These are phyloP conservation scores for Teunomyces barrocoloradensis DNA, from an alignment of 805 yeast genomes.

Conservation along the genomic window DNA sequence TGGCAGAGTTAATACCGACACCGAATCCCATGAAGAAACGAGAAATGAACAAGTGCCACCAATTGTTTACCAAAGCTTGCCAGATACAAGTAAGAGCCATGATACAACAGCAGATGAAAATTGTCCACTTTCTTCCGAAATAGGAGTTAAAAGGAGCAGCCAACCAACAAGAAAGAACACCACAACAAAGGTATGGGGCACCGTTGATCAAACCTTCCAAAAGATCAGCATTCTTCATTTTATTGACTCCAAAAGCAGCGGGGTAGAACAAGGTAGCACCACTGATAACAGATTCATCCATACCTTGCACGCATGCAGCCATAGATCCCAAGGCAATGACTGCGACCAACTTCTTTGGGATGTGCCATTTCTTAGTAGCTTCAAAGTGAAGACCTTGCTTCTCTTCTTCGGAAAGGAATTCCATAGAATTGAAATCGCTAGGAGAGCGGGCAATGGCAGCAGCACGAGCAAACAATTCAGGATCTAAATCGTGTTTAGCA, in stretches of 20 bases:
- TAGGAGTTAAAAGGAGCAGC: constrained; percentile 50
- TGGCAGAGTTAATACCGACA: constrained; percentile 64
- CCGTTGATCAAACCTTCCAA: constrained; percentile 60
- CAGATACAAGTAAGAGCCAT: constrained; percentile 63
- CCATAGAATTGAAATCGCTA: constrained; percentile 53
- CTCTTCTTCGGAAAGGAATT: constrained; percentile 45
- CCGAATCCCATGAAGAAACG: constrained; percentile 60
- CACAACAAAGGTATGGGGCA: constrained; percentile 63
- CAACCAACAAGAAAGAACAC: constrained; percentile 59
- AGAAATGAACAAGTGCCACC: constrained; percentile 61
- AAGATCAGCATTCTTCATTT: constrained; percentile 48
- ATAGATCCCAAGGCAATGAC: constrained; percentile 60
- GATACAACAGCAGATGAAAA: constrained; percentile 57
- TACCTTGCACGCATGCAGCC: constrained; percentile 73
- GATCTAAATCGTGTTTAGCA: constrained; percentile 50
- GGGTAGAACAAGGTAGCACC: constrained; percentile 68
- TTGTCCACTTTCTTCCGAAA: constrained; percentile 61
- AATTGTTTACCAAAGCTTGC: constrained; percentile 62
- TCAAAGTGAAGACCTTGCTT: constrained; percentile 46
- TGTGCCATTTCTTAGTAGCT: constrained; percentile 40
- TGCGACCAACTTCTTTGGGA: constrained; percentile 49
- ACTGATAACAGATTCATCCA: constrained; percentile 70
- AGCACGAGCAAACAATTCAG: constrained; percentile 58
- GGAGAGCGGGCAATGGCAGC: constrained; percentile 62
- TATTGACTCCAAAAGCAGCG: constrained; percentile 45